Percentiles rank a stretch among this genome's conserved stretches.
These are phyloP conservation scores for Corymbia citriodora DNA, from an alignment of 441 rosid species.

Conservation along the genomic window DNA sequence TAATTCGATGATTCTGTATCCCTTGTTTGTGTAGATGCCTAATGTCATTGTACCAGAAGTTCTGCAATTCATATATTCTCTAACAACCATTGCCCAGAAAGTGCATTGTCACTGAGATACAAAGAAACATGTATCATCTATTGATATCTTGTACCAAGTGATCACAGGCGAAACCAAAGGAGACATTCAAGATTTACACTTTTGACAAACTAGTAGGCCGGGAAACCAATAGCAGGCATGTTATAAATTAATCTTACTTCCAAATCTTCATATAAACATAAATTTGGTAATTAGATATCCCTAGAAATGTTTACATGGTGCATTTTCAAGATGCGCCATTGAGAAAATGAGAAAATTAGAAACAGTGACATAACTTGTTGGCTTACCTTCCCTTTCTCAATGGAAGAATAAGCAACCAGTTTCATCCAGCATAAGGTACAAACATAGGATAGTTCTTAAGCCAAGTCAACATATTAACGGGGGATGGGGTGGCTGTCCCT, in stretches of 20 bases:
- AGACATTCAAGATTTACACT: not conserved
- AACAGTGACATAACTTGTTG: not conserved
- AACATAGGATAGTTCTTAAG: not conserved
- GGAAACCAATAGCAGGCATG: not conserved
- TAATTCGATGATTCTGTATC: not conserved
- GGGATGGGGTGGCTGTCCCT: not conserved
- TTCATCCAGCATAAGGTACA: not conserved
- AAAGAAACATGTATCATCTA: not conserved
- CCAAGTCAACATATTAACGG: not conserved
- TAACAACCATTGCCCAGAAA: not conserved
- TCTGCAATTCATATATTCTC: not conserved
- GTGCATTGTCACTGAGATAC: not conserved
- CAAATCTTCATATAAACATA: not conserved
- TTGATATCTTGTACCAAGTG: not conserved
- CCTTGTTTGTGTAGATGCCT: not conserved
- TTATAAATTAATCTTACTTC: not conserved
- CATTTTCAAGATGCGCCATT: not conserved
- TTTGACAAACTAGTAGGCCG: not conserved
- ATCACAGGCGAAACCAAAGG: not conserved
- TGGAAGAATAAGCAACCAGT: not conserved
- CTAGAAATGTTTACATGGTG: not conserved
- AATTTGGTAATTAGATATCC: not conserved
- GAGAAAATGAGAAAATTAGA: not conserved
- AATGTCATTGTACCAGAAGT: not conserved
- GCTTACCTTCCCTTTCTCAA: not conserved